Conservation (phyloP, 768 basidiomycete genomes). For the Epithele typhae region DNA sequence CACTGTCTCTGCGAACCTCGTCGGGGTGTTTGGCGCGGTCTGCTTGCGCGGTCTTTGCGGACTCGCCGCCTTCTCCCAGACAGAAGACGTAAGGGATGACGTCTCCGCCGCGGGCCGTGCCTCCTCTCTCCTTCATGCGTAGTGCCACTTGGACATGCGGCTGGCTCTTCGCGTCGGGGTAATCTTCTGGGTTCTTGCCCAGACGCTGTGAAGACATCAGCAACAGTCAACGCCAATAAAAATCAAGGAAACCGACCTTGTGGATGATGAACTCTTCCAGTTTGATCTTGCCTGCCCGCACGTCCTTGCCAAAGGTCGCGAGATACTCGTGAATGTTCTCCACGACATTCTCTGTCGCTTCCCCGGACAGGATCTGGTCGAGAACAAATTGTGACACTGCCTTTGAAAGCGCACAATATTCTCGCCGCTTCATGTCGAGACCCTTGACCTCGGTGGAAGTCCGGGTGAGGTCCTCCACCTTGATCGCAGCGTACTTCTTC, state of each 20-base stretch:
- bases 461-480: constrained; percentile 78
- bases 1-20: constrained; percentile 69
- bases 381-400: constrained; percentile 86
- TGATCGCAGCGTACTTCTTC: constrained; percentile 98
- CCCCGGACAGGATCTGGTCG: constrained; percentile 87
- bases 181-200: constrained; percentile 95
- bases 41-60: constrained; percentile 73
- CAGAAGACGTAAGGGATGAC: constrained; percentile 98
- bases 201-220: constrained; percentile 55
- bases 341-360: constrained; percentile 84
- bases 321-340: constrained; percentile 93
- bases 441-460: constrained; percentile 91
- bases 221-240: not conserved
- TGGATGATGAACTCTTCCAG: constrained; percentile 94
- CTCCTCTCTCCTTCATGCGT: constrained; percentile 81
- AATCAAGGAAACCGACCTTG: constrained; percentile 54
- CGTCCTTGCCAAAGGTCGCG: constrained; percentile 65
- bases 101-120: constrained; percentile 78
- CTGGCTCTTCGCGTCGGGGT: constrained; percentile 91
- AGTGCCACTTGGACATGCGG: constrained; percentile 97
- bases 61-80: constrained; percentile 64
- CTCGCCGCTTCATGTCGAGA: constrained; percentile 97
- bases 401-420: constrained; percentile 91
- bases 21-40: constrained; percentile 93
- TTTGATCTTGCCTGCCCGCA: constrained; percentile 71